phyloP scores from a whole-genome alignment of 176 grass and related monocot species.

The Aegilops tauschii region DNA sequence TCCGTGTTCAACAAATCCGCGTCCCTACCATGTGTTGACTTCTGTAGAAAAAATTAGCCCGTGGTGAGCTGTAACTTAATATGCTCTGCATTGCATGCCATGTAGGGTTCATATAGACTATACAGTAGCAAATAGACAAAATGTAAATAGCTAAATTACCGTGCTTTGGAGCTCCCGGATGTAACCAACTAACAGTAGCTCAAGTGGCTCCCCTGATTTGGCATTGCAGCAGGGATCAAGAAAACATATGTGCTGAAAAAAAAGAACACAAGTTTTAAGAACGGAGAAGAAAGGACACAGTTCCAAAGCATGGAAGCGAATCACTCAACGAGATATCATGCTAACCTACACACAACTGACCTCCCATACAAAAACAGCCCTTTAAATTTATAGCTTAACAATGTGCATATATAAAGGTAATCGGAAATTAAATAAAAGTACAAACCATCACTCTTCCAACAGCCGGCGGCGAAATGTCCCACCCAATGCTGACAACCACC shows the following conservation, averaged over 20 bases:
- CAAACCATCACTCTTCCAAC: constrained; percentile 61
- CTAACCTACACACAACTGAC: not conserved
- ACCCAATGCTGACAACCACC: constrained; percentile 54
- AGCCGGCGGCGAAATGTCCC: constrained; percentile 43
- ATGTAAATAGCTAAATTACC: constrained; percentile 24
- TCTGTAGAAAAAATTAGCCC: not conserved
- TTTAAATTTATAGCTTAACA: not conserved
- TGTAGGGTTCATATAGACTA: not conserved
- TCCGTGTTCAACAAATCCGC: too few relatives aligned
- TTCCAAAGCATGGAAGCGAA: not conserved
- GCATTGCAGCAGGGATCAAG: constrained; percentile 30
- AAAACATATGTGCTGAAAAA: constrained; percentile 51
- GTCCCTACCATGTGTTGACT: not conserved
- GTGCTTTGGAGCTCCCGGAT: constrained; percentile 50
- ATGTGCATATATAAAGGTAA: not conserved
- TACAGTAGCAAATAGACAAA: not conserved
- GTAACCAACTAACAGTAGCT: constrained; percentile 65
- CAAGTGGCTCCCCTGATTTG: constrained; percentile 30
- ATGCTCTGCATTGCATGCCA: not conserved
- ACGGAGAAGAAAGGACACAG: not conserved
- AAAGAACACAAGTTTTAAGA: not conserved
- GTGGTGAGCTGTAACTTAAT: not conserved
- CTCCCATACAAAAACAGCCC: not conserved
- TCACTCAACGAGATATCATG: not conserved
- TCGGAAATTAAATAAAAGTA: not conserved